Base-by-base conservation (phyloP, 129 eudicot species). In the Chrysanthemum lavandulifolium region DNA sequence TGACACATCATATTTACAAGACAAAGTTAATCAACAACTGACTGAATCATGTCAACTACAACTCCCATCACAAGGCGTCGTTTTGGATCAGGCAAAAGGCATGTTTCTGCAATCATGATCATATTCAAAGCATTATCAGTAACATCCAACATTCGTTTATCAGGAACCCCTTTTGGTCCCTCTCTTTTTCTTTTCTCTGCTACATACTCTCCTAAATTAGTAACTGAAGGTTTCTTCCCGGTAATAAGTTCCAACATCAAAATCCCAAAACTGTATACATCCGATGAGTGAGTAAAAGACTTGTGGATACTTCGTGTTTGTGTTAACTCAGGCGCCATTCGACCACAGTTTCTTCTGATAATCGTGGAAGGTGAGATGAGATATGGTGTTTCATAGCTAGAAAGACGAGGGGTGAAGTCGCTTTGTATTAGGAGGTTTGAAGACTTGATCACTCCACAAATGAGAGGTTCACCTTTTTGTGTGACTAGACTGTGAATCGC, bases 341-440 rank as follows among this genome's bases (percentile, higher is more conserved):
- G 80, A 13, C 85, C 85, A 45, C 83, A 80, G 65, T 83, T 78
- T 71, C 86, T 74, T 79, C 81, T 79, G 72, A 83, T 74, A 47
- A 83, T 83, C 16, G 72, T 78, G 4, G 86, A 67, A 40, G 82
- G 69, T 9, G 82, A 48, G 65, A 76, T 57, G 3, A 83, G 82
- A 68, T 83, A 79, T n/a, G 85, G 77, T 60, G 82, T 80, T 69
- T 84, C 84, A 13, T 73, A 84, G 82, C 87, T 76, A 57, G 87
- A 76, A 63, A 84, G 84, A 58, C 77, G 75, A 13, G 84, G 84
- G 15, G 80, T 67, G 61, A 84, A 84, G 36, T 84, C 80, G 36
- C 54, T 47, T 11, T 59, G 65, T 63, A 84, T 73, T 16, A 84
- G 55, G 10, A 84, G 58, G 64, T 84, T 84, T 5, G 88, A 76